Conservation (phyloP, 202 grass and related monocot species). For the Tripidium arundinaceum region DNA sequence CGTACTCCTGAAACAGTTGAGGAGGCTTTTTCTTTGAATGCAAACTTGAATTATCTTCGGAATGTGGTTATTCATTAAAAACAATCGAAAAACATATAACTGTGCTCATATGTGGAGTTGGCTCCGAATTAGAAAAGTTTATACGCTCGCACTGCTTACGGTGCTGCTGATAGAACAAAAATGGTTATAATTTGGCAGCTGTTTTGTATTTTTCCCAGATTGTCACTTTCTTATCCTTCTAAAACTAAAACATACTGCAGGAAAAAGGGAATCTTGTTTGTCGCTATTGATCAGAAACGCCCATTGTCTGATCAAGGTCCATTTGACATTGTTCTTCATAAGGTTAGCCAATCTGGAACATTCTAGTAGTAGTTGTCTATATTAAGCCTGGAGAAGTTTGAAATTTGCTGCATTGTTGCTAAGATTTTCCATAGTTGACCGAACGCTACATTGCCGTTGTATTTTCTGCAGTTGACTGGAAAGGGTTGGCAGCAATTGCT, state of each 20-base stretch:
- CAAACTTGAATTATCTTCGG: not conserved
- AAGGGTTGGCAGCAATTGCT: conserved; percentile 76
- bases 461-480: conserved; percentile 65
- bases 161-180: conserved; percentile 1
- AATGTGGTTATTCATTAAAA: not conserved
- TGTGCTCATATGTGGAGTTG: not conserved
- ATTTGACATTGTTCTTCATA: conserved; percentile 90
- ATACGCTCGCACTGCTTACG: not conserved
- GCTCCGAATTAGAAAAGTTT: not conserved
- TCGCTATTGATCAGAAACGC: conserved; percentile 64
- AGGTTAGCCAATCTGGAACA: conserved; percentile 48
- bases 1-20: not conserved
- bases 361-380: too few relatives aligned
- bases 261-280: conserved; percentile 81
- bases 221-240: conserved; percentile 13
- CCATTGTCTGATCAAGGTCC: conserved; percentile 74
- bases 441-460: not conserved
- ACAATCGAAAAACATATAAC: not conserved
- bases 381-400: not conserved
- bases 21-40: not conserved
- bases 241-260: conserved; percentile 50
- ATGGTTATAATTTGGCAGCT: conserved; percentile 22
- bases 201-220: not conserved
- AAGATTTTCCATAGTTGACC: not conserved
- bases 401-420: not conserved